Percentiles rank a stretch among this genome's conserved stretches.
phyloP scores from a whole-genome alignment of 2,329 filamentous ascomycete genomes.

The Cytospora mali region DNA sequence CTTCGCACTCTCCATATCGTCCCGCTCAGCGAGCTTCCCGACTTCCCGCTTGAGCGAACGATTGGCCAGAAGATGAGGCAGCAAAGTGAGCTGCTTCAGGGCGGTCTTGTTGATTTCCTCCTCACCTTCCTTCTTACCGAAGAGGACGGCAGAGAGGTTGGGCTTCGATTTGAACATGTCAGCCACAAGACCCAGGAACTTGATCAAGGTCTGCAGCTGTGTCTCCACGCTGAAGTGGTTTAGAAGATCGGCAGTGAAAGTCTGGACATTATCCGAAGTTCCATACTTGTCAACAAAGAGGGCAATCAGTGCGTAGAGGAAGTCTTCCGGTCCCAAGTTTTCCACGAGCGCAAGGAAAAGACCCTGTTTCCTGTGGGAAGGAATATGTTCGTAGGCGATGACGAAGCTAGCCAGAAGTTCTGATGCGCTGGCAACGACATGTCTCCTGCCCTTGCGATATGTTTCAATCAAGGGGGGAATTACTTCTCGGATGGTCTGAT shows the following conservation, averaged over 20 bases:
- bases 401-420: slow-evolving; percentile 95
- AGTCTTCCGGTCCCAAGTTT: slow-evolving; percentile 83
- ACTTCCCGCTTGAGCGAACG: slow-evolving; percentile 60
- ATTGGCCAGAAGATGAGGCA: slow-evolving; percentile 61
- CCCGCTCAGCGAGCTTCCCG: slow-evolving; percentile 57
- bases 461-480: slow-evolving; percentile 89
- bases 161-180: slow-evolving; percentile 79
- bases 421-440: slow-evolving; percentile 77
- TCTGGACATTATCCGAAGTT: slow-evolving; percentile 70
- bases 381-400: slow-evolving; percentile 94
- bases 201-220: slow-evolving; percentile 78
- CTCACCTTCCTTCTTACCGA: slow-evolving; percentile 57
- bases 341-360: slow-evolving; percentile 84
- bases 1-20: slow-evolving; percentile 68
- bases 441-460: slow-evolving; percentile 77
- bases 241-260: slow-evolving; percentile 76
- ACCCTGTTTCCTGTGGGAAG: slow-evolving; percentile 77
- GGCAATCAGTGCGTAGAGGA: slow-evolving; percentile 82
- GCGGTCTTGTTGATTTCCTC: slow-evolving; percentile 55
- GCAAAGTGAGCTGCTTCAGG: slow-evolving; percentile 56
- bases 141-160: slow-evolving; percentile 69
- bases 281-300: slow-evolving; percentile 92
- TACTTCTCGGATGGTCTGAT: slow-evolving; percentile 91
- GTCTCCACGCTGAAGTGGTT: slow-evolving; percentile 71
- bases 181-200: slow-evolving; percentile 72